A percentile compares a stretch with the other conserved stretches of the same genome.
Conservation (phyloP, 2,329 filamentous ascomycete species). For the Ophiostoma himal-ulmi region DNA sequence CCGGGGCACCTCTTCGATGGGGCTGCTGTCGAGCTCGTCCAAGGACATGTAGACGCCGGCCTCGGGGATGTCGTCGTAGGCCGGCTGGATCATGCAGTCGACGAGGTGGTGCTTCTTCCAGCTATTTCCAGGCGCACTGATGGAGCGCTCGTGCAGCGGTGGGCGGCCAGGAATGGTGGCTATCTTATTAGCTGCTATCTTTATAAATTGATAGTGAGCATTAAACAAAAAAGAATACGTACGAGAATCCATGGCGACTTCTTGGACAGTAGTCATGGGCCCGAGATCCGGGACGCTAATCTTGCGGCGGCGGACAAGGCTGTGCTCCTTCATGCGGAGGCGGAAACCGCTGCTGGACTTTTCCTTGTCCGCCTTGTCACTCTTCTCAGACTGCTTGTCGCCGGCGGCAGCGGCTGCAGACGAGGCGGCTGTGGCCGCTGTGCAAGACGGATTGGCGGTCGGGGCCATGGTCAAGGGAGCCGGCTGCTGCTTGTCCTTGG, state of each 20-base stretch:
- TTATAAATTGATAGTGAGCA: background rate
- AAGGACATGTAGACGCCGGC: constrained; percentile 20
- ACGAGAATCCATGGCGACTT: constrained; percentile 65
- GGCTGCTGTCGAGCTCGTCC: constrained; percentile 29
- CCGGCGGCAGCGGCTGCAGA: background rate
- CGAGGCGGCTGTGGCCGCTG: background rate
- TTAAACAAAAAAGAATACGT: constrained; percentile 34
- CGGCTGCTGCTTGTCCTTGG: constrained; percentile 36
- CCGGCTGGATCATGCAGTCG: constrained; percentile 34
- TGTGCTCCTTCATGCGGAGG: constrained; percentile 51
- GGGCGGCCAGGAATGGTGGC: constrained; percentile 63
- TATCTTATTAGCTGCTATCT: constrained; percentile 31
- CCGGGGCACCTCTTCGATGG: constrained; percentile 26
- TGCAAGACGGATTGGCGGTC: background rate
- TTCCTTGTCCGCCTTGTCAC: background rate
- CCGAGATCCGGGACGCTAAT: constrained; percentile 59
- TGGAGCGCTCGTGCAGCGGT: constrained; percentile 58
- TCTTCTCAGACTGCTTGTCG: constrained; percentile 7
- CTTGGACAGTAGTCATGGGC: constrained; percentile 64
- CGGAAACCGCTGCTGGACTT: constrained; percentile 34
- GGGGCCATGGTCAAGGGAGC: background rate
- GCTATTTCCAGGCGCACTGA: constrained; percentile 52
- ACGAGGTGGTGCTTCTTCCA: constrained; percentile 43
- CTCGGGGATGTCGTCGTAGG: constrained; percentile 34
- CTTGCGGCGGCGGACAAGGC: constrained; percentile 54